phyloP scores from a whole-genome alignment of 192 early-diverging fungal genomes.

The Spinellus fusiger region DNA sequence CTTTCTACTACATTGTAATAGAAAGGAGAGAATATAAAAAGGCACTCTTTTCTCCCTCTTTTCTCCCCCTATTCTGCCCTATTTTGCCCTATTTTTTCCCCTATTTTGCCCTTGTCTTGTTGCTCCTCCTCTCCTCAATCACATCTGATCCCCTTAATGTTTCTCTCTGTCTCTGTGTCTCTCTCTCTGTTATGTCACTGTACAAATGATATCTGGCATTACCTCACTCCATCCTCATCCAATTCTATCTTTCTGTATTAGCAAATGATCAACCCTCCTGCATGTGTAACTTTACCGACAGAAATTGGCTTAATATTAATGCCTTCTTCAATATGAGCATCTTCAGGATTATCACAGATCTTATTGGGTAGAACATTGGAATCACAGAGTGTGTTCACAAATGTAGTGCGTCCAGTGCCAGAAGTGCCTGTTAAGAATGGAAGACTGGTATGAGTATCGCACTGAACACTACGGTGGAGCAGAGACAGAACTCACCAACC shows the following conservation, averaged over 20 bases:
- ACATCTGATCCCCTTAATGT: neutral
- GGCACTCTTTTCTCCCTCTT: neutral
- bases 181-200: neutral
- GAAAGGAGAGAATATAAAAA: too few species aligned
- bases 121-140: neutral
- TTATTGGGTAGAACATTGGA: conserved; percentile 62
- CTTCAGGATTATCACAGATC: conserved; percentile 58
- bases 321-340: conserved; percentile 78
- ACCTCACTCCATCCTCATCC: conserved; percentile 91
- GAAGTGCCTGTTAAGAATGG: conserved; percentile 67
- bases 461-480: too few species aligned
- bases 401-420: conserved; percentile 95
- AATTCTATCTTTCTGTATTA: conserved; percentile 52
- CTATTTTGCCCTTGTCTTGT: too few species aligned
- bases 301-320: conserved; percentile 85
- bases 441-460: too few species aligned
- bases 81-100: conserved; percentile 1
- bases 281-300: conserved; percentile 39
- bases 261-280: neutral
- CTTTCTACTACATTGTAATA: too few species aligned
- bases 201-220: neutral
- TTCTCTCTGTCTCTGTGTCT: neutral
- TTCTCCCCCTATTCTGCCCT: neutral
- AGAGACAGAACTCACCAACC: too few species aligned
- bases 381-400: conserved; percentile 98